Evolutionary conservation across 306 rosid species (phyloP).

Genomic region (Purshia tridentata): DNA sequence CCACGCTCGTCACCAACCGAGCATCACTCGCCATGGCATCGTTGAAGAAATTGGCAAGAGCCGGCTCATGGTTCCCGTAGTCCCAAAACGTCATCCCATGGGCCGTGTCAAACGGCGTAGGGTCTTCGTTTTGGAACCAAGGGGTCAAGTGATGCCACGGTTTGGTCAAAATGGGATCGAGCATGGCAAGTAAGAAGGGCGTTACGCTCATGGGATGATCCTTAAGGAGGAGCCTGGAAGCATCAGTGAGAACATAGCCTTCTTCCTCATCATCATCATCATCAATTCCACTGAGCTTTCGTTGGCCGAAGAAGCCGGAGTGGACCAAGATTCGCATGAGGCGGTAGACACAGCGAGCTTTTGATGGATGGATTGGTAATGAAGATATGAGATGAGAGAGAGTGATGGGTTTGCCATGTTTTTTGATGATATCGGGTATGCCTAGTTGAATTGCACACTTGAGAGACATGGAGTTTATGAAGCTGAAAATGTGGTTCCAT

Average conservation of each 20-base stretch:
- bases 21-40: constrained; percentile 53
- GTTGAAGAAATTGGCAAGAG: constrained; percentile 21
- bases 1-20: constrained; percentile 26
- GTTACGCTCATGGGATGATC: constrained; percentile 25
- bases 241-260: constrained; percentile 43
- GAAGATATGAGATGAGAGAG: constrained; percentile 35
- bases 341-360: constrained; percentile 29
- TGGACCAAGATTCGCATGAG: constrained; percentile 47
- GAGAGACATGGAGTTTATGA: constrained; percentile 46
- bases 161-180: constrained; percentile 27
- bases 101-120: constrained; percentile 36
- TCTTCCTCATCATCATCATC: constrained; percentile 14
- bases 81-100: constrained; percentile 46
- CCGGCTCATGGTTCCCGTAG: constrained; percentile 11
- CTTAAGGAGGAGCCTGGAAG: constrained; percentile 44
- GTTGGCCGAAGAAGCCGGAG: constrained; percentile 41
- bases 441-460: constrained; percentile 49
- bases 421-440: constrained; percentile 37
- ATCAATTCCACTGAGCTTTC: not conserved
- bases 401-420: constrained; percentile 39
- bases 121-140: constrained; percentile 45
- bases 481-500: constrained; percentile 37
- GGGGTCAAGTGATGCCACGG: constrained; percentile 33
- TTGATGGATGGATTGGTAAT: constrained; percentile 39
- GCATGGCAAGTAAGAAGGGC: constrained; percentile 19